Base-by-base conservation (phyloP, 441 rosid genomes). In the Eutrema salsugineum region DNA sequence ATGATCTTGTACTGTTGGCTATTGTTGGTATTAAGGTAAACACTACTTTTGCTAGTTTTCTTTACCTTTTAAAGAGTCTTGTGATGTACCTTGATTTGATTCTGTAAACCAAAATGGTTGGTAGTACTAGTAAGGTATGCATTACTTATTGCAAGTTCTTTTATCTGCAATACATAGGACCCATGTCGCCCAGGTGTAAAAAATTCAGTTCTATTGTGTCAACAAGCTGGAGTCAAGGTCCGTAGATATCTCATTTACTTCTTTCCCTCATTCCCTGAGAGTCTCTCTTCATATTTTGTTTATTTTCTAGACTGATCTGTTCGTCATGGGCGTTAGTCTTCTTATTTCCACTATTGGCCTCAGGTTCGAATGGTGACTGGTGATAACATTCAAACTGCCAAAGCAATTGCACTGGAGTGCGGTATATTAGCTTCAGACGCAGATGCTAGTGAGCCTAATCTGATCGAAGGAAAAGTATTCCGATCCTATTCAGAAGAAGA, bases 311-410 rank as follows among this genome's bases (percentile, higher is more conserved):
- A 36, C 65, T 54, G 11, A 8, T 59, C 54, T 14, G 22, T 65
- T 51, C 44, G 44, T 40, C 63, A 15, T 11, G 6, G 12, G 44
- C 22, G 28, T 46, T 38, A 36, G 62, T 60, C 38, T 53, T 75
- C 64, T 65, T 33, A 77, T 65, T 49, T 44, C 32, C 19, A 50
- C 20, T 16, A 3, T 14, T 73, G 70, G 57, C 76, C 48, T 32
- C 71, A 95, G 99, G 98, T 93, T 32, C 98, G 99, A 43, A 95
- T 91, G 98, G 88, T 95, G 62, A 95, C 99, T 64, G 99, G 99
- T 67, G 99, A 95, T 84, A 95, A 95, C 79, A 60, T 86, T 75
- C 88, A 84, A 73, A 95, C 97, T 74, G 98, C 99, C 5, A 91
- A 80, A 85, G 97, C 99, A 73, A 89, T 95, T 83, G 99, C 99